Evolutionary conservation across 2,329 filamentous ascomycete species (phyloP).

Genomic region (Dichotomopilus funicola): DNA sequence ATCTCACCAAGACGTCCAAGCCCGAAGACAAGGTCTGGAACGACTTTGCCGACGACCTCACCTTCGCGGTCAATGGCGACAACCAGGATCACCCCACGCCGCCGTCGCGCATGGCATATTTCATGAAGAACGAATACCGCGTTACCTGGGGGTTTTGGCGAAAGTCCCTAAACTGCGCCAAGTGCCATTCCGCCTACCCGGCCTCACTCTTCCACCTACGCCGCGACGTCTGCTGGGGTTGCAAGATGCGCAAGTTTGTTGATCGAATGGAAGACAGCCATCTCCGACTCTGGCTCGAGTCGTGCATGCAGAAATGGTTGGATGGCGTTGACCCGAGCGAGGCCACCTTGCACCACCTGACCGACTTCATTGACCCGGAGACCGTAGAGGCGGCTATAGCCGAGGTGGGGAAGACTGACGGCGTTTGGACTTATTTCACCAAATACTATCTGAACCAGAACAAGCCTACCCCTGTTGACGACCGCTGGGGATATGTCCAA

Average conservation of each 20-base stretch:
- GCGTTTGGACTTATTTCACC: background rate
- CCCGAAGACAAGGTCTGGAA: background rate
- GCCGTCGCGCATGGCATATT: background rate
- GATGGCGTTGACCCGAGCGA: background rate
- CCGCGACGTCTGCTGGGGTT: conserved; percentile 16
- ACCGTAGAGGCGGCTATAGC: too few species aligned
- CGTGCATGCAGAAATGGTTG: background rate
- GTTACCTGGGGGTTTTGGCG: conserved; percentile 3
- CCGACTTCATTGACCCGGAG: background rate
- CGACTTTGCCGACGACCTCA: conserved; percentile 14
- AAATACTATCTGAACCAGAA: too few species aligned
- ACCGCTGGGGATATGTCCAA: background rate
- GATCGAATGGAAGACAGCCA: conserved; percentile 18
- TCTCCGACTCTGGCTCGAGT: conserved; percentile 12
- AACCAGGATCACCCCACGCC: background rate
- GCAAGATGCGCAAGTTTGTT: conserved; percentile 15
- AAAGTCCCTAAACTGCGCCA: background rate
- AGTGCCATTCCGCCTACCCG: conserved; percentile 5
- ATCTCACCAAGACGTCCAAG: background rate
- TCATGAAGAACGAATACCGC: background rate
- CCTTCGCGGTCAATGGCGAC: conserved; percentile 17
- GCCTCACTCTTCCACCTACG: conserved; percentile 6
- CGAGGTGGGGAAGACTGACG: background rate
- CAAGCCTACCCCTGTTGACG: too few species aligned
- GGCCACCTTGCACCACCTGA: background rate